These are phyloP conservation scores for Paecilomyces dactylethromorphus DNA, from an alignment of 2,329 filamentous ascomycete genomes.

Conservation along the genomic window DNA sequence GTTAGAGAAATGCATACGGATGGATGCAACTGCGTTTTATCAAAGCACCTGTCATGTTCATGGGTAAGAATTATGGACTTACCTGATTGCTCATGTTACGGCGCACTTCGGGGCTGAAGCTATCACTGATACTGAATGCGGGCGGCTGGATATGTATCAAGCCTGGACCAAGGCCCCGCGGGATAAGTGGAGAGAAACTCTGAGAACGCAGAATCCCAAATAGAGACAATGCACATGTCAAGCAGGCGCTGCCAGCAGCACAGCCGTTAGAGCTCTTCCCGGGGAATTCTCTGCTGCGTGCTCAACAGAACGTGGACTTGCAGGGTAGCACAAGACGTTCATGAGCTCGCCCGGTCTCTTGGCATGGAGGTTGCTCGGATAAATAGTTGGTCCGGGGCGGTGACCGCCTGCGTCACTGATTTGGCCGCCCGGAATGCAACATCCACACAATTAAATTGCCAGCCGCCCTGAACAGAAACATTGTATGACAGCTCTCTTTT, in stretches of 20 bases:
- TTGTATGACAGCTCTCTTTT: not conserved
- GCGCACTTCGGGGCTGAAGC: slow-evolving; percentile 7
- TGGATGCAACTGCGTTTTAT: not conserved
- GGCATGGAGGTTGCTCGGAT: not conserved
- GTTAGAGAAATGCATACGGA: not conserved
- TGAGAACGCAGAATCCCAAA: not conserved
- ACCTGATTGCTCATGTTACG: slow-evolving; percentile 13
- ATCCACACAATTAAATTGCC: not conserved
- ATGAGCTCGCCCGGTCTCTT: slow-evolving; percentile 5
- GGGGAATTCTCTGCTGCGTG: not conserved
- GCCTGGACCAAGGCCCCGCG: slow-evolving; percentile 1
- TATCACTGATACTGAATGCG: slow-evolving; percentile 12
- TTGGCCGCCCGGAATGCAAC: not conserved
- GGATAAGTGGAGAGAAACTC: not conserved
- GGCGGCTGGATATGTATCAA: slow-evolving; percentile 7
- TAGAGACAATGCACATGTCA: not conserved
- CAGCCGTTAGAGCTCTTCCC: slow-evolving; percentile 9
- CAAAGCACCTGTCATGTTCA: not conserved
- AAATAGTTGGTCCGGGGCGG: not conserved
- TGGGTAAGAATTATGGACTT: slow-evolving; percentile 1
- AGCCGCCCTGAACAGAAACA: not conserved
- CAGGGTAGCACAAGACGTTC: slow-evolving; percentile 8
- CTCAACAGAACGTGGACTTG: slow-evolving; percentile 4
- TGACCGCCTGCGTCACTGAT: not conserved
- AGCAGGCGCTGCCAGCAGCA: slow-evolving; percentile 6